Conservation (phyloP, 2,329 filamentous ascomycete genomes). For the Phoma sp. region DNA sequence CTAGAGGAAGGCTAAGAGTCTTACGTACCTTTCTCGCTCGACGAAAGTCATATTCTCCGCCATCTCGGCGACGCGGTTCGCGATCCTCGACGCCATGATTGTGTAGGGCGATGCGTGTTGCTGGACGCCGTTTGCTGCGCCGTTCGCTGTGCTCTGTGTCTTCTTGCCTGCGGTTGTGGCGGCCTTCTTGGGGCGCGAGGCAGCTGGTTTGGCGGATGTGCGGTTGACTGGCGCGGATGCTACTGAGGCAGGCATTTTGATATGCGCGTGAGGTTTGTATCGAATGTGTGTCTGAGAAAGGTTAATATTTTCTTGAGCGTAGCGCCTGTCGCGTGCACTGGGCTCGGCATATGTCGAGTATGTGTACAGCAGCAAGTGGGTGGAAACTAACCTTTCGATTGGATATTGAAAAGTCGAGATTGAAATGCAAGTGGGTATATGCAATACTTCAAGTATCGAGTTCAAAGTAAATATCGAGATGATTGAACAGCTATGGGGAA, state of each 20-base stretch:
- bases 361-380: slow-evolving; percentile 7
- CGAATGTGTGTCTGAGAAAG: not conserved
- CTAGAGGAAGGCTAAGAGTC: no score
- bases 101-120: slow-evolving; percentile 55
- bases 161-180: slow-evolving; percentile 27
- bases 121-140: slow-evolving; percentile 37
- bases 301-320: not conserved
- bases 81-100: slow-evolving; percentile 60
- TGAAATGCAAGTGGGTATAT: slow-evolving; percentile 2
- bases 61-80: slow-evolving; percentile 61
- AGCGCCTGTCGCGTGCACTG: slow-evolving; percentile 27
- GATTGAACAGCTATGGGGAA: slow-evolving; percentile 21
- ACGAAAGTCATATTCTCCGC: slow-evolving; percentile 62
- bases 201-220: slow-evolving; percentile 38
- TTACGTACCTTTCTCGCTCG: slow-evolving; percentile 51
- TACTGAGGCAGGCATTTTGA: slow-evolving; percentile 46
- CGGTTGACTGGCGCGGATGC: slow-evolving; percentile 45
- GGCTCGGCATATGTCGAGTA: slow-evolving; percentile 21
- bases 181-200: slow-evolving; percentile 43
- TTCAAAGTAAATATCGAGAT: slow-evolving; percentile 11
- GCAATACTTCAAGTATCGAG: not conserved
- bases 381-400: slow-evolving; percentile 24
- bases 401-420: not conserved
- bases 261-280: not conserved
- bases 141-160: slow-evolving; percentile 32